Conservation (phyloP, 116 monocot species). For the Zostera marina region DNA sequence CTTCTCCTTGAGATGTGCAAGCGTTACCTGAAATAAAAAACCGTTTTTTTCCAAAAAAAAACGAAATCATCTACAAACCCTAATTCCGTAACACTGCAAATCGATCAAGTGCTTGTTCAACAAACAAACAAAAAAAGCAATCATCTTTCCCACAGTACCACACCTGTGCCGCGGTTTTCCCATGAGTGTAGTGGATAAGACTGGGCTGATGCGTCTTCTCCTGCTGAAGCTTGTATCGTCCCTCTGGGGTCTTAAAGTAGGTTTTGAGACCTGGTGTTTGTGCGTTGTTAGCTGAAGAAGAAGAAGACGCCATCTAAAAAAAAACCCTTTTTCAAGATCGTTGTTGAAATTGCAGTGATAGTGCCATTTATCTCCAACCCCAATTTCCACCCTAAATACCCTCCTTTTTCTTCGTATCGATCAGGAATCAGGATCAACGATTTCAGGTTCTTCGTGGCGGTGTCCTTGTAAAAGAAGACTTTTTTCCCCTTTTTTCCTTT, state of each 20-base stretch:
- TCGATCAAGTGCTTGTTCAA: not conserved
- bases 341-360: not conserved
- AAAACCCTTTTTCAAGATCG: constrained; percentile 1
- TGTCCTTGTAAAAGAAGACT: too few species aligned
- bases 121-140: not conserved
- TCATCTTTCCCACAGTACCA: not conserved
- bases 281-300: constrained; percentile 29
- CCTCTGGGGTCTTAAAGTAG: constrained; percentile 93
- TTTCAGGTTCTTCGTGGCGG: too few species aligned
- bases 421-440: too few species aligned
- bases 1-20: constrained; percentile 82
- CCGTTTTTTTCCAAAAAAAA: not conserved
- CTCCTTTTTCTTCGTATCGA: too few species aligned
- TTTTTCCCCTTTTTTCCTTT: too few species aligned
- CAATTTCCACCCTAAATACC: not conserved
- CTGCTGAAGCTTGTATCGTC: constrained; percentile 81
- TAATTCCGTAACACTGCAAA: not conserved
- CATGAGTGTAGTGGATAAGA: constrained; percentile 74
- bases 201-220: constrained; percentile 80
- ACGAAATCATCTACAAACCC: not conserved
- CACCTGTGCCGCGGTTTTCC: constrained; percentile 77
- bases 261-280: constrained; percentile 64
- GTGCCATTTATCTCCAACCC: not conserved
- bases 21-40: constrained; percentile 39
- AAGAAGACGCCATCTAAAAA: constrained; percentile 14